These are phyloP conservation scores for Cyberlindnera subsufficiens DNA, from an alignment of 805 yeast genomes.

Conservation along the genomic window DNA sequence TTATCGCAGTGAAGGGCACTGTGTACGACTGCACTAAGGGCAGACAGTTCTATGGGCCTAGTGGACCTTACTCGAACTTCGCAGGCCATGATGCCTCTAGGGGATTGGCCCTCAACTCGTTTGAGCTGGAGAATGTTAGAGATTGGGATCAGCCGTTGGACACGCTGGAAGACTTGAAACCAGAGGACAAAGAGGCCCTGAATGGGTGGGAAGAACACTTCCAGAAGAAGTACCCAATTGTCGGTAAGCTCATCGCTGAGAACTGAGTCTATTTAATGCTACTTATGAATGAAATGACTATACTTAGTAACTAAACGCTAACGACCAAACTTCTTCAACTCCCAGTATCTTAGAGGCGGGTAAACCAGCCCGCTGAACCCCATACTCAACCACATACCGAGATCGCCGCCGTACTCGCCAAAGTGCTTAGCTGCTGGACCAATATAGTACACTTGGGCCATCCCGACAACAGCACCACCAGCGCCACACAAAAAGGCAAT, in stretches of 20 bases:
- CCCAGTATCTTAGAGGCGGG: conserved; percentile 61
- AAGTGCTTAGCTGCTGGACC: conserved; percentile 66
- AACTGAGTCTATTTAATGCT: not conserved
- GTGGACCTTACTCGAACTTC: conserved; percentile 90
- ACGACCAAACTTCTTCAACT: conserved; percentile 50
- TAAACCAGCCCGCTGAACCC: conserved; percentile 62
- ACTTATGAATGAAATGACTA: not conserved
- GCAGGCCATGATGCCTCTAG: conserved; percentile 96
- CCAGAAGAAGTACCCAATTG: conserved; percentile 70
- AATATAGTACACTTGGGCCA: conserved; percentile 80
- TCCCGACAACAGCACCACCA: conserved; percentile 79
- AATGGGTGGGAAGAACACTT: conserved; percentile 86
- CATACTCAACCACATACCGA: conserved; percentile 77
- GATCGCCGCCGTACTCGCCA: conserved; percentile 70
- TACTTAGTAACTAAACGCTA: conserved; percentile 11
- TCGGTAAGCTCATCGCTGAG: conserved; percentile 61
- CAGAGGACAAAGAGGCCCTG: conserved; percentile 58
- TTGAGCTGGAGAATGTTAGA: conserved; percentile 61
- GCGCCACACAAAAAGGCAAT: conserved; percentile 63
- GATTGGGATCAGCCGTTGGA: conserved; percentile 78
- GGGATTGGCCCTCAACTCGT: conserved; percentile 85
- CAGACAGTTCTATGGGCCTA: conserved; percentile 87
- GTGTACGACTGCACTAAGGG: conserved; percentile 83
- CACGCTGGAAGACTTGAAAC: conserved; percentile 50
- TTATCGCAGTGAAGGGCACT: conserved; percentile 77